Evolutionary conservation across 768 basidiomycete species (phyloP), one percentile per base, ranked within the genome.

Genomic region (Amyloporia xantha): DNA sequence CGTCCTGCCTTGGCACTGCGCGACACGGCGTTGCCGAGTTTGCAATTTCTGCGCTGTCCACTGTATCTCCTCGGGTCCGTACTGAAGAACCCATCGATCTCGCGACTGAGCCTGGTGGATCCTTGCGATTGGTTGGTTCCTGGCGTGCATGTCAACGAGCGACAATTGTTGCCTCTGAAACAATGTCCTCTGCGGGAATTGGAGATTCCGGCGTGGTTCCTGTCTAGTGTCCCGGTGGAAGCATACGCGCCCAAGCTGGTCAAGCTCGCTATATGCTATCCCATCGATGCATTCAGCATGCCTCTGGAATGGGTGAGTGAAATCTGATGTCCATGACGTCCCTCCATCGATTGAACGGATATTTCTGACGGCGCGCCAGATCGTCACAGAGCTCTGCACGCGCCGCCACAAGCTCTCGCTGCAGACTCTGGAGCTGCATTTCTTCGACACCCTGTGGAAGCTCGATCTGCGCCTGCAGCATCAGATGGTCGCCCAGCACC

Each of bases 391-490:
- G 30, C 27, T 49, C 25, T 49, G 48, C 41, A 17, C 21, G 3
- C 21, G 15, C 9, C 19, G 21, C 15, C 48, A 23, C 39, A 49
- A 24, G 15, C 20, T 30, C 3, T n/a, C 6, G 12, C 26, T 42
- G 23, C 40, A 20, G 19, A 33, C 30, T 21, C 27, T 49, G 4
- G 26, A 42, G 9, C 23, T 49, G 27, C 48, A 25, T 15, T 49
- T 49, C 41, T 11, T 38, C 37, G n/a, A 24, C 13, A 20, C 41
- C 26, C 13, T 42, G 5, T 49, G 48, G 48, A 41, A 13, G 40
- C 35, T 49, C 12, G 26, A 49, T 25, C 40, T 49, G 17, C 19
- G 4, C 15, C 27, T 49, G 11, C 48, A 49, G 39, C 48, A 49
- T 30, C 12, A 23, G 5, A 42, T 41, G 48, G 26, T 49, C 39